Percentiles rank a stretch among this genome's conserved stretches.
Conservation (phyloP, 805 yeast genomes). For the Ogataea parapolymorpha region DNA sequence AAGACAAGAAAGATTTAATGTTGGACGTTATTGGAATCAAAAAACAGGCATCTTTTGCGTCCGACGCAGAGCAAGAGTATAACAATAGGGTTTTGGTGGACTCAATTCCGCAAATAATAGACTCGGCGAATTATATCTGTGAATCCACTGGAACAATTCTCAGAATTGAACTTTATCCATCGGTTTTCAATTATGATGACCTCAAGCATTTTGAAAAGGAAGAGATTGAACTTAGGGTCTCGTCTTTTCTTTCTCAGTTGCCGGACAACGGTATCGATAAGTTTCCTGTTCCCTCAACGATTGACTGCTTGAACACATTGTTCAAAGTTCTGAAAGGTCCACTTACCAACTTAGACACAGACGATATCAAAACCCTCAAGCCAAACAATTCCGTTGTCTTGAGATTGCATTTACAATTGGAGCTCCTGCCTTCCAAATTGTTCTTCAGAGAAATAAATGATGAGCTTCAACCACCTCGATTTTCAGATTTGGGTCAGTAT, state of each 20-base stretch:
- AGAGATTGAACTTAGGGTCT: slow-evolving; percentile 51
- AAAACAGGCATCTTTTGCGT: not conserved
- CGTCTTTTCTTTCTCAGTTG: slow-evolving; percentile 29
- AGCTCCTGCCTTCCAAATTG: slow-evolving; percentile 46
- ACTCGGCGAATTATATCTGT: slow-evolving; percentile 47
- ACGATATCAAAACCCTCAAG: slow-evolving; percentile 53
- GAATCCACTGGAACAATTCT: slow-evolving; percentile 44
- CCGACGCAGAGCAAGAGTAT: slow-evolving; percentile 8
- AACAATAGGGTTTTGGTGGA: slow-evolving; percentile 14
- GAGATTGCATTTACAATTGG: slow-evolving; percentile 55
- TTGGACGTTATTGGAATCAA: slow-evolving; percentile 9
- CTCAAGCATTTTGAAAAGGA: slow-evolving; percentile 44
- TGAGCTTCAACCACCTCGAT: slow-evolving; percentile 32
- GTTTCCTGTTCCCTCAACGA: slow-evolving; percentile 44
- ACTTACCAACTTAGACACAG: slow-evolving; percentile 40
- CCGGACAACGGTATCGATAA: slow-evolving; percentile 8
- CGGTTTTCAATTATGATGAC: slow-evolving; percentile 49
- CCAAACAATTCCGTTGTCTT: slow-evolving; percentile 45
- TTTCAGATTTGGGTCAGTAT: slow-evolving; percentile 26
- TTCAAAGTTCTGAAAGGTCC: slow-evolving; percentile 69
- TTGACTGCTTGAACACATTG: slow-evolving; percentile 58
- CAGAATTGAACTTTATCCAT: slow-evolving; percentile 49
- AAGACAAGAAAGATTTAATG: slow-evolving; percentile 25
- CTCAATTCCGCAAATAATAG: slow-evolving; percentile 37
- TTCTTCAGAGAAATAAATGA: slow-evolving; percentile 38